Conservation (phyloP, 306 rosid species). For the Rosa lucieae region DNA sequence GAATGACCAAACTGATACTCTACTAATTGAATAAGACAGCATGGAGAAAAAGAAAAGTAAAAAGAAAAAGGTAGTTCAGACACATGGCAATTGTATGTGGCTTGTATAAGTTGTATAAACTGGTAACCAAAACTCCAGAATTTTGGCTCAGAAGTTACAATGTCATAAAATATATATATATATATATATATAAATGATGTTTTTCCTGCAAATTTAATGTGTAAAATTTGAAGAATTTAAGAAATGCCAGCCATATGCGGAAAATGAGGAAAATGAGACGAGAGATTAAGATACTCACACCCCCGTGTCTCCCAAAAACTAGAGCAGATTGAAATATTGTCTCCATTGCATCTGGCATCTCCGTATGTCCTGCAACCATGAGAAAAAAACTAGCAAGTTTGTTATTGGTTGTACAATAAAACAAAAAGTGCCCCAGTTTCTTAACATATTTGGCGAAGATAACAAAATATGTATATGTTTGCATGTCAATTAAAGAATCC, state of each 20-base stretch:
- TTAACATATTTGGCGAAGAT: neutral
- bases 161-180: neutral
- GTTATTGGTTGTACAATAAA: neutral
- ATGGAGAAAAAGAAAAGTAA: neutral
- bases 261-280: neutral
- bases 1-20: neutral
- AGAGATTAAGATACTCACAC: constrained; percentile 58
- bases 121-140: neutral
- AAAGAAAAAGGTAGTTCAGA: neutral
- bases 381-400: constrained; percentile 11
- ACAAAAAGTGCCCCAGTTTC: neutral
- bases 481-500: neutral
- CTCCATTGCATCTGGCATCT: constrained; percentile 99
- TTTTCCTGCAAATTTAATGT: constrained; percentile 14
- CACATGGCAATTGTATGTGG: constrained; percentile 1
- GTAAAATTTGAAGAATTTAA: constrained; percentile 13
- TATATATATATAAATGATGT: neutral
- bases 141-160: neutral
- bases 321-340: constrained; percentile 94
- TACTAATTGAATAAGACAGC: neutral
- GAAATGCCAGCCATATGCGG: neutral
- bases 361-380: constrained; percentile 69
- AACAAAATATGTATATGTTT: neutral
- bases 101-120: neutral
- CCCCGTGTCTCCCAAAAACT: constrained; percentile 85